These are phyloP conservation scores for Lyophyllum decastes DNA, from an alignment of 768 basidiomycete species.

Conservation along the genomic window DNA sequence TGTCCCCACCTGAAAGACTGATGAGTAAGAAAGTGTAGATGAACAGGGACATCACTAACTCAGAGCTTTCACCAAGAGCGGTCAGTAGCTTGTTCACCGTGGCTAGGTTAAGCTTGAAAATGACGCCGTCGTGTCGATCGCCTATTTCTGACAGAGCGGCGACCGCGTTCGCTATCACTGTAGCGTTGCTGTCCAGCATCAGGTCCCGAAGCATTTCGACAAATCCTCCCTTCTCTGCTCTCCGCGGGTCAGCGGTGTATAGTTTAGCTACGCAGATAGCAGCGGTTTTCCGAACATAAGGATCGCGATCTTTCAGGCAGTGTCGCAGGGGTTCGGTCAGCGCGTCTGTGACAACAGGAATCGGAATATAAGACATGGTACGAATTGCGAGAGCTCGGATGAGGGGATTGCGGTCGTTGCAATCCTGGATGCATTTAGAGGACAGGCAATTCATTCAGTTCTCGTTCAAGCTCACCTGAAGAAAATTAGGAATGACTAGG, in stretches of 20 bases:
- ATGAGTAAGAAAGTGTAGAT: background rate
- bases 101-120: constrained; percentile 84
- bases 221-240: constrained; percentile 88
- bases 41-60: constrained; percentile 57
- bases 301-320: constrained; percentile 90
- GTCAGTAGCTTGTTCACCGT: constrained; percentile 89
- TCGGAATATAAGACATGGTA: constrained; percentile 98
- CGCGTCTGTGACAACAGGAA: constrained; percentile 83
- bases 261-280: constrained; percentile 97
- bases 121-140: constrained; percentile 92
- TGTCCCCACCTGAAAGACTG: constrained; percentile 85
- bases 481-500: constrained; percentile 86
- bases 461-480: constrained; percentile 57
- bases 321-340: constrained; percentile 90
- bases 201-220: constrained; percentile 90
- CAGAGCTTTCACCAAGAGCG: constrained; percentile 94
- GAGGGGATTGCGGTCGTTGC: constrained; percentile 93
- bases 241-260: constrained; percentile 83
- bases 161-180: constrained; percentile 96
- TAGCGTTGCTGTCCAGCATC: constrained; percentile 91
- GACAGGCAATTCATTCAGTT: background rate
- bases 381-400: constrained; percentile 96
- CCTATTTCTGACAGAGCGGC: constrained; percentile 97
- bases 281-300: constrained; percentile 98
- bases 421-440: constrained; percentile 62